Evolutionary conservation across 495 filamentous ascomycete genomes (phyloP).

Genomic region (Podospora pseudocomata): DNA sequence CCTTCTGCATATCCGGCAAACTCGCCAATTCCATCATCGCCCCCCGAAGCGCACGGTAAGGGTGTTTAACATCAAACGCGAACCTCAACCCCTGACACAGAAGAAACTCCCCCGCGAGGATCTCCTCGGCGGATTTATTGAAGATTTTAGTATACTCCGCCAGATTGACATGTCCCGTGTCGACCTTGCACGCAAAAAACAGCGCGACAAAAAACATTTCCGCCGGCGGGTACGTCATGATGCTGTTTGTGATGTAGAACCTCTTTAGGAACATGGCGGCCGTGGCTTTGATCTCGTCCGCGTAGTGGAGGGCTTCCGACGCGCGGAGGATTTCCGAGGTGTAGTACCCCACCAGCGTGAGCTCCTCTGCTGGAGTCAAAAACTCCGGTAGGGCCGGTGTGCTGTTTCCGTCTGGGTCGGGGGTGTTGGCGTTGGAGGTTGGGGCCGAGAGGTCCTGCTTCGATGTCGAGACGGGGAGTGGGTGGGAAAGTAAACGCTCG

Average conservation of each 20-base stretch:
- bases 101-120: slow-evolving; percentile 85
- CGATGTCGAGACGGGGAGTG: slow-evolving; percentile 16
- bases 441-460: slow-evolving; percentile 30
- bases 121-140: slow-evolving; percentile 59
- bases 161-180: slow-evolving; percentile 73
- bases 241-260: slow-evolving; percentile 91
- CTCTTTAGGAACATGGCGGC: slow-evolving; percentile 87
- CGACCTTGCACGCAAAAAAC: slow-evolving; percentile 89
- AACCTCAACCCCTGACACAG: slow-evolving; percentile 91
- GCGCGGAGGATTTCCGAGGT: slow-evolving; percentile 69
- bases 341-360: slow-evolving; percentile 74
- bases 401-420: slow-evolving; percentile 27
- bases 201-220: slow-evolving; percentile 80
- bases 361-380: slow-evolving; percentile 75
- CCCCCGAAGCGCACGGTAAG: slow-evolving; percentile 81
- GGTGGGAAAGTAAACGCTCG: slow-evolving; percentile 29
- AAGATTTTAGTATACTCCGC: slow-evolving; percentile 59
- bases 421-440: slow-evolving; percentile 34
- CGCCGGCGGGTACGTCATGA: slow-evolving; percentile 90
- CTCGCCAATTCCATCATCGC: slow-evolving; percentile 71
- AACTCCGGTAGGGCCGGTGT: slow-evolving; percentile 57
- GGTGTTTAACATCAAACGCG: slow-evolving; percentile 88
- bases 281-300: slow-evolving; percentile 81
- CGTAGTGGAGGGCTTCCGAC: slow-evolving; percentile 70
- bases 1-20: slow-evolving; percentile 40